Evolutionary conservation across 176 grass and related monocot genomes (phyloP).

Genomic region (Alloteropsis semialata): DNA sequence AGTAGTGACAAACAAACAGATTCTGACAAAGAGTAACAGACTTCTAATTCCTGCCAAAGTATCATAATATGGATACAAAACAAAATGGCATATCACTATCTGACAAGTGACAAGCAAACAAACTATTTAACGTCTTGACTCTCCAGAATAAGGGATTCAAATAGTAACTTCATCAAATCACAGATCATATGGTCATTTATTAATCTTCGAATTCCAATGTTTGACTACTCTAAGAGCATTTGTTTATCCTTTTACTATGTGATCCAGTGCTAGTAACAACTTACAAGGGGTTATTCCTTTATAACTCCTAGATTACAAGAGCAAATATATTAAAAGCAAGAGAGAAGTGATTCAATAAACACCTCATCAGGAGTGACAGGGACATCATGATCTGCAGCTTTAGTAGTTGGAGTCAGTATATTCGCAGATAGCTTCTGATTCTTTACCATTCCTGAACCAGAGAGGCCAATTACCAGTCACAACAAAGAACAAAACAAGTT

Average conservation of each 20-base stretch:
- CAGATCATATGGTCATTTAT: neutral
- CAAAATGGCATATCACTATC: neutral
- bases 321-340: neutral
- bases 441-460: conserved; percentile 76
- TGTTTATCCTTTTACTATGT: neutral
- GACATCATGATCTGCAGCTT: conserved; percentile 83
- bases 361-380: conserved; percentile 87
- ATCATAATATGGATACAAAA: neutral
- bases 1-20: too few species aligned
- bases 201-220: neutral
- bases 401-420: conserved; percentile 94
- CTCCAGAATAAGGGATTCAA: neutral
- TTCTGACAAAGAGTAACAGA: neutral
- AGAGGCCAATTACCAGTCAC: neutral
- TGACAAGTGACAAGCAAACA: neutral
- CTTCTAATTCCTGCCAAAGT: neutral
- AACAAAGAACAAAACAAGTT: neutral
- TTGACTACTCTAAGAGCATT: conserved; percentile 1
- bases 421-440: conserved; percentile 73
- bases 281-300: conserved; percentile 1
- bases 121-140: neutral
- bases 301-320: neutral
- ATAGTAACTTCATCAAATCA: neutral
- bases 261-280: neutral
- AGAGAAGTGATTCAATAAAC: neutral